These are phyloP conservation scores for Lactarius evosmus DNA, from an alignment of 768 basidiomycete species.

Conservation along the genomic window DNA sequence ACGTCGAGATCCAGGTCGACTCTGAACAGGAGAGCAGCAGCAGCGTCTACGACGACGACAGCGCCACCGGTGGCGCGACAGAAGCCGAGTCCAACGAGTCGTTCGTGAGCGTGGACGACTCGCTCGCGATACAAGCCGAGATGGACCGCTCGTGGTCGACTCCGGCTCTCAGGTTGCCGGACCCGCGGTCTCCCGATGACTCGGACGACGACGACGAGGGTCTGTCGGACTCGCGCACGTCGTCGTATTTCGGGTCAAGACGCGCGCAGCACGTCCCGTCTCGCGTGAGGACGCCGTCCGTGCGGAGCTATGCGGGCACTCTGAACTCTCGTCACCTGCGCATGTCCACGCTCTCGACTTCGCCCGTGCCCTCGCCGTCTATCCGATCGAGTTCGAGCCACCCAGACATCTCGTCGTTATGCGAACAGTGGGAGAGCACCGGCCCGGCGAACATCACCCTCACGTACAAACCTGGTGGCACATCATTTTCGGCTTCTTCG, in stretches of 20 bases:
- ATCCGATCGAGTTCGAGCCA: constrained; percentile 50
- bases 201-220: neutral
- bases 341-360: constrained; percentile 31
- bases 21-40: constrained; percentile 17
- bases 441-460: constrained; percentile 61
- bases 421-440: constrained; percentile 52
- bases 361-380: constrained; percentile 46
- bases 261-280: constrained; percentile 7
- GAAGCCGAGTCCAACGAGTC: constrained; percentile 25
- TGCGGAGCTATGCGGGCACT: constrained; percentile 13
- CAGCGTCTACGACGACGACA: neutral
- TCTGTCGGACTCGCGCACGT: neutral
- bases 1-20: neutral
- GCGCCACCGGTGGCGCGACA: neutral
- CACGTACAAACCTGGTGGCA: constrained; percentile 40
- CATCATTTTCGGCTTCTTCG: constrained; percentile 19
- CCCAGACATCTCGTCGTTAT: constrained; percentile 55
- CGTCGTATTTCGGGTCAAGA: constrained; percentile 1
- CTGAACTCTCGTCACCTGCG: constrained; percentile 36
- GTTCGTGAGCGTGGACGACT: constrained; percentile 22
- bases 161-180: neutral
- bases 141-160: constrained; percentile 6
- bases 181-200: constrained; percentile 4
- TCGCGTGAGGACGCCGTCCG: neutral
- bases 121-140: constrained; percentile 1